Conservation (phyloP, 2,329 filamentous ascomycete species). For the Fusarium albidum region DNA sequence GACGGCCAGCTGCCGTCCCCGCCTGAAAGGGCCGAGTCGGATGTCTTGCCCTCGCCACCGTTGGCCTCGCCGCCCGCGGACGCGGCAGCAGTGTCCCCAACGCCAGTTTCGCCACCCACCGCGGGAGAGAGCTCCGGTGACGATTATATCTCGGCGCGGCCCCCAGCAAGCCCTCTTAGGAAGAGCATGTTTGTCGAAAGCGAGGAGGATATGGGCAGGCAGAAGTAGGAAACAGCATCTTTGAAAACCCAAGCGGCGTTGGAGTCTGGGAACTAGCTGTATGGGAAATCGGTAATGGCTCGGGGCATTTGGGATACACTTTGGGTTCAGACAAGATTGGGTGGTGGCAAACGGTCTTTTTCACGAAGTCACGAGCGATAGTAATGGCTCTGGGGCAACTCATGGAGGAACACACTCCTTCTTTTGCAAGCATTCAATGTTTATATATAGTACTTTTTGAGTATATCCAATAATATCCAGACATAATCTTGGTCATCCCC, state of each 20-base stretch:
- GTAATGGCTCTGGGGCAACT: slow-evolving; percentile 10
- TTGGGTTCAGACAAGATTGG: not conserved
- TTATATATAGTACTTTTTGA: slow-evolving; percentile 28
- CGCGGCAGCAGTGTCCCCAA: slow-evolving; percentile 11
- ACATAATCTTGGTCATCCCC: not conserved
- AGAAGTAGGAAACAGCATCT: slow-evolving; percentile 14
- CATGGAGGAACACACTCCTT: slow-evolving; percentile 23
- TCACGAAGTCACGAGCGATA: slow-evolving; percentile 10
- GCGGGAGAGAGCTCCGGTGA: slow-evolving; percentile 35
- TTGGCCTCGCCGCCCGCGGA: slow-evolving; percentile 12
- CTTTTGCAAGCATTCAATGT: slow-evolving; percentile 17
- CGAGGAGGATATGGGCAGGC: slow-evolving; percentile 49
- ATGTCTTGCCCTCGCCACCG: slow-evolving; percentile 23
- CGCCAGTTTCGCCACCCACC: slow-evolving; percentile 40
- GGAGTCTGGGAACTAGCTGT: too few relatives aligned
- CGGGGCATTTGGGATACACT: slow-evolving; percentile 3
- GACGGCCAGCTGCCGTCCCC: slow-evolving; percentile 11
- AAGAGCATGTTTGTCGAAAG: slow-evolving; percentile 53
- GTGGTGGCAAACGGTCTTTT: slow-evolving; percentile 30
- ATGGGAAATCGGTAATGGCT: not conserved
- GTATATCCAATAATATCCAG: slow-evolving; percentile 19
- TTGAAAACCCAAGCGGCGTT: slow-evolving; percentile 28
- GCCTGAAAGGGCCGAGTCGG: slow-evolving; percentile 10
- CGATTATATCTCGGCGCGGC: slow-evolving; percentile 42
- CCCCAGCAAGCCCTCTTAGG: slow-evolving; percentile 40